Percentiles rank a stretch among this genome's conserved stretches.
Evolutionary conservation across 1,284 basidiomycete genomes (phyloP).

Genomic region (Sphaerobolus stellatus): DNA sequence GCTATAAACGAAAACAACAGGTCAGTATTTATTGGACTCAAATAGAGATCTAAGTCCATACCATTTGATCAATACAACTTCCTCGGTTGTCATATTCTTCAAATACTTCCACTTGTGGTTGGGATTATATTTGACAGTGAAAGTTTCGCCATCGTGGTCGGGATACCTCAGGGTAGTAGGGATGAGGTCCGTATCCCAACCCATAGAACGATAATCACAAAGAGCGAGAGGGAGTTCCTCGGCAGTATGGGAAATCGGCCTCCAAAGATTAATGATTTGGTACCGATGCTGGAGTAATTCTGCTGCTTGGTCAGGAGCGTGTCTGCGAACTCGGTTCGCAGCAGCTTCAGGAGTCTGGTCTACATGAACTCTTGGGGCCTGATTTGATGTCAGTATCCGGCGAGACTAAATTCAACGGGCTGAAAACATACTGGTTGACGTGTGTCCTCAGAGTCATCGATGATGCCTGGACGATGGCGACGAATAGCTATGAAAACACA

Average conservation of each 20-base stretch:
- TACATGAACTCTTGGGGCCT: no score
- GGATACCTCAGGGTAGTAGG: conserved; percentile 51
- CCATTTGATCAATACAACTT: conserved; percentile 69
- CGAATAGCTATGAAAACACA: not conserved
- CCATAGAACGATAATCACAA: conserved; percentile 46
- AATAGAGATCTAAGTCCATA: conserved; percentile 31
- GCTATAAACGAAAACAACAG: conserved; percentile 26
- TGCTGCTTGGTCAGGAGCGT: conserved; percentile 51
- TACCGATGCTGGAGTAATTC: conserved; percentile 46
- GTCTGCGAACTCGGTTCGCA: conserved; percentile 48
- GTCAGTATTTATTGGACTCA: conserved; percentile 9
- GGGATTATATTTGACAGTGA: conserved; percentile 51
- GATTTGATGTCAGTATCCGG: no score
- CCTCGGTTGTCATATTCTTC: conserved; percentile 59
- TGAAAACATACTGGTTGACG: no score
- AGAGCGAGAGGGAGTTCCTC: conserved; percentile 36
- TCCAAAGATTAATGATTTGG: conserved; percentile 75
- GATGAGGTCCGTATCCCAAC: conserved; percentile 45
- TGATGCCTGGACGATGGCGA: not conserved
- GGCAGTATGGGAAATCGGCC: conserved; percentile 52
- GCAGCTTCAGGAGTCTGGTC: conserved; percentile 49
- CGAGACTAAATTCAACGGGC: no score
- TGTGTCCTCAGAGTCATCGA: not conserved
- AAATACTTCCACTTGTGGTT: conserved; percentile 67
- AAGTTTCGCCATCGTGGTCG: conserved; percentile 58